A percentile compares a stretch with the other conserved stretches of the same genome.
Conservation (phyloP, 257 asterid species). For the Solanum dulcamara region DNA sequence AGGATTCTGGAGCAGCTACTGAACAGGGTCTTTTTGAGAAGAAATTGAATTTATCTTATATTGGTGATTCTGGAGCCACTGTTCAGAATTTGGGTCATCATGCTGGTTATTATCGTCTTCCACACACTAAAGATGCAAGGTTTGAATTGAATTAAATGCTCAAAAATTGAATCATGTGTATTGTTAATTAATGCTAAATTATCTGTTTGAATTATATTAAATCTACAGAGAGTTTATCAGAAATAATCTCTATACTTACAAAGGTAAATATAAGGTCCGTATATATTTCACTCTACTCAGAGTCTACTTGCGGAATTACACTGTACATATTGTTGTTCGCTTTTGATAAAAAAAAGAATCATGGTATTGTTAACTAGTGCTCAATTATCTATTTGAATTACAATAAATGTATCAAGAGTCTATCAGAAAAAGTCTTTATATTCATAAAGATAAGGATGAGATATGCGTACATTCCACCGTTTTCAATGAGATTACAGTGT, state of each 20-base stretch:
- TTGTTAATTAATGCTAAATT: neutral
- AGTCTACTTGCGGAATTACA: too few relatives aligned
- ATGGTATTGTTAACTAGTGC: neutral
- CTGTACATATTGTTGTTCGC: rapidly evolving
- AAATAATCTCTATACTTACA: too few relatives aligned
- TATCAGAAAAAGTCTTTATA: neutral
- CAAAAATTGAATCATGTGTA: neutral
- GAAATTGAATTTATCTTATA: slow-evolving; percentile 3
- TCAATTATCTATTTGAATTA: neutral
- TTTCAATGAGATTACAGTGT: rapidly evolving
- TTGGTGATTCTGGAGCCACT: slow-evolving; percentile 15
- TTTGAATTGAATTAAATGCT: neutral
- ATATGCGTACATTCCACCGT: rapidly evolving
- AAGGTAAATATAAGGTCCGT: too few relatives aligned
- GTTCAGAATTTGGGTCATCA: slow-evolving; percentile 30
- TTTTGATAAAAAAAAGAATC: neutral
- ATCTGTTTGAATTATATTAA: neutral
- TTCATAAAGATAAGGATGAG: neutral
- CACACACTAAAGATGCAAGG: slow-evolving; percentile 26
- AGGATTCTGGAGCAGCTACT: neutral
- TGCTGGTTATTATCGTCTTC: slow-evolving; percentile 36
- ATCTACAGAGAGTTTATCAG: rapidly evolving
- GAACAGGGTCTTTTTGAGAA: slow-evolving; percentile 16
- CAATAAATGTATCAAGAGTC: neutral
- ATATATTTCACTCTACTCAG: too few relatives aligned